phyloP scores from a whole-genome alignment of 2,329 filamentous ascomycete genomes.

The Bipolaris cookei region DNA sequence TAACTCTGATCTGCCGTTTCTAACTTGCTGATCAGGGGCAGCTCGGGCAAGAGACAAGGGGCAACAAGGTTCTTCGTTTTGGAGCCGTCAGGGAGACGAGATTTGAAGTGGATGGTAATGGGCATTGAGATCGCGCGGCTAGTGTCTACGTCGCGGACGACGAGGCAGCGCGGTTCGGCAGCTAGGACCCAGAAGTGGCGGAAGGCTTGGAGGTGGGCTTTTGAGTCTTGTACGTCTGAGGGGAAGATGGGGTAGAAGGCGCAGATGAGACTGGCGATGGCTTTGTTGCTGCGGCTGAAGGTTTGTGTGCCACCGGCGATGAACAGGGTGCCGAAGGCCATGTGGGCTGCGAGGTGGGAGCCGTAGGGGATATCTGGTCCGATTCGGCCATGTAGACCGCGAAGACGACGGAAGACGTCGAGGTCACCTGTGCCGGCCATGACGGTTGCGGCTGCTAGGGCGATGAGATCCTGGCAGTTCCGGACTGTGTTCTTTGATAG shows the following conservation, averaged over 20 bases:
- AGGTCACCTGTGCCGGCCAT: slow-evolving; percentile 97
- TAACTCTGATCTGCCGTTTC: slow-evolving; percentile 70
- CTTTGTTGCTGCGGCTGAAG: slow-evolving; percentile 85
- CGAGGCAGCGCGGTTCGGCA: slow-evolving; percentile 84
- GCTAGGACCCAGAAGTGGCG: slow-evolving; percentile 97
- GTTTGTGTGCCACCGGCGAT: slow-evolving; percentile 91
- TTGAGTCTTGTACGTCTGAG: slow-evolving; percentile 87
- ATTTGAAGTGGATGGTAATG: slow-evolving; percentile 68
- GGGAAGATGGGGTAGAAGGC: slow-evolving; percentile 96
- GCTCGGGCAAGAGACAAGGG: slow-evolving; percentile 68
- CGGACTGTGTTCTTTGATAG: slow-evolving; percentile 81
- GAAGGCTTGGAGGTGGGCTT: slow-evolving; percentile 93
- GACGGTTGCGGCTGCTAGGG: slow-evolving; percentile 80
- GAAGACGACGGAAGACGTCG: slow-evolving; percentile 79
- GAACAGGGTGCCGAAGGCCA: slow-evolving; percentile 90
- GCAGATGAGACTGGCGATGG: slow-evolving; percentile 82
- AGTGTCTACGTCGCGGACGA: slow-evolving; percentile 85
- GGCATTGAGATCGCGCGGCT: slow-evolving; percentile 78
- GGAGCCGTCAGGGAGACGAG: slow-evolving; percentile 30
- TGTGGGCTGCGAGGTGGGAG: slow-evolving; percentile 89
- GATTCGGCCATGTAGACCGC: slow-evolving; percentile 85
- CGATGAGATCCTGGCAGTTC: slow-evolving; percentile 89
- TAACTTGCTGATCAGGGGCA: slow-evolving; percentile 67
- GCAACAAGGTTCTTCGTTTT: slow-evolving; percentile 50
- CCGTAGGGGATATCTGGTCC: slow-evolving; percentile 87